Conservation (phyloP, 257 asterid genomes). For the Nicotiana paniculata region DNA sequence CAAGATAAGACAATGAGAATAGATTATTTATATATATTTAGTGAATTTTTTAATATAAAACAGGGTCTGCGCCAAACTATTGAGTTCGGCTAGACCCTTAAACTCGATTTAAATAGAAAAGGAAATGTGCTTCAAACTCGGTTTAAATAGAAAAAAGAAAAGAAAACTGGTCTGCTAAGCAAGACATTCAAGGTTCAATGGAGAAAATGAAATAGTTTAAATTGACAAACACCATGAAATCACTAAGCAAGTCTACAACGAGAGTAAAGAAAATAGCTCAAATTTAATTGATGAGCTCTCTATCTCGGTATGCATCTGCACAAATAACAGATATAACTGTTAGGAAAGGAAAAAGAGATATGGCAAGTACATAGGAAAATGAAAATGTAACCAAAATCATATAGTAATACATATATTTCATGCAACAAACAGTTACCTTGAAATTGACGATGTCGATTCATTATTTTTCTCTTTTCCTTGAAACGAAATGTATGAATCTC, state of each 20-base stretch:
- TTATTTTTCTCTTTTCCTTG: neutral
- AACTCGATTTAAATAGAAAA: too few relatives aligned
- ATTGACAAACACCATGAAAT: neutral
- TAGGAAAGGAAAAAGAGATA: neutral
- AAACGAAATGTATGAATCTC: neutral
- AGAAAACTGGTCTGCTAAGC: too few relatives aligned
- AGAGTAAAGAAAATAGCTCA: neutral
- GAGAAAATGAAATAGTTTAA: neutral
- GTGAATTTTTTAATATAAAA: too few relatives aligned
- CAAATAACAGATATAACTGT: neutral
- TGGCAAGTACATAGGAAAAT: neutral
- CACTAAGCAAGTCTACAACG: neutral
- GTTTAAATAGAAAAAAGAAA: too few relatives aligned
- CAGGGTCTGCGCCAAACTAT: too few relatives aligned
- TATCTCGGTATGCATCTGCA: neutral
- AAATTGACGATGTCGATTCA: neutral
- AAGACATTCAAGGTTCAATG: neutral
- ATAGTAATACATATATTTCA: too few relatives aligned
- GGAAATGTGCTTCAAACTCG: too few relatives aligned
- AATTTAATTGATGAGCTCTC: neutral
- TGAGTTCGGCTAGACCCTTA: too few relatives aligned
- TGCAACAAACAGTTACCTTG: neutral
- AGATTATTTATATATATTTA: too few relatives aligned
- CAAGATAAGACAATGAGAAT: too few relatives aligned
- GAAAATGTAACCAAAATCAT: neutral